Evolutionary conservation across 2,329 filamentous ascomycete genomes (phyloP), one percentile per base, ranked within the genome.

Genomic region (Alternaria hordeiaustralica): DNA sequence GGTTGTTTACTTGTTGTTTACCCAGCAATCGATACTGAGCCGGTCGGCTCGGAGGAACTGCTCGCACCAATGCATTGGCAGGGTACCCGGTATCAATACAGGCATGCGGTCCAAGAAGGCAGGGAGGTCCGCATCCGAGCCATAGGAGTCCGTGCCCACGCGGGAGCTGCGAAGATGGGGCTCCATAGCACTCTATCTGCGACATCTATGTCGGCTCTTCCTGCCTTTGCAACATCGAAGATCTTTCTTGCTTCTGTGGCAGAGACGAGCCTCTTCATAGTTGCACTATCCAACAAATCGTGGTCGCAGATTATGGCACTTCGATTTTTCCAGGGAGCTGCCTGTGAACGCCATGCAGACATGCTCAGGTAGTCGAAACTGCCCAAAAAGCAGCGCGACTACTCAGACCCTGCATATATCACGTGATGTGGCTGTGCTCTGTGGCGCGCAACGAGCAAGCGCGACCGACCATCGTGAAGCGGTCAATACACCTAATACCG

Each of bases 391-490:
- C 10, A 50, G 5, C 36, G 36, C 9, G 41, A 11, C 23, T 41
- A 41, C 55, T 9, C 30, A 28, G 62, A 50, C 54, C 62, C 62
- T 64, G 62, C 55, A 58, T 64, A 13, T 28, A 18, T 64, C 64
- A 67, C 64, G 64, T 67, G 64, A 4, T 54, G 55, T 55, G 64
- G 64, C 64, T 51, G 58, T 59, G 47, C 53, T 41, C 41, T 63
- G 64, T 67, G 63, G 65, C 62, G 62, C 62, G 33, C 55, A 58
- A 46, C 54, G 25, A 60, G 59, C 53, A 65, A 60, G 62, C 58
- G 62, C 59, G 53, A 54, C 53, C 53, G 58, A 50, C 47, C 47
- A 63, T 54, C 28, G 56, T 43, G 51, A 49, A 60, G 33, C 61
- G 44, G 50, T 45, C 55, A 59, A 26, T n/a, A 49, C 60, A 51